Base-by-base conservation (phyloP, 139 green algal species). In the Yamagishiella unicocca region DNA sequence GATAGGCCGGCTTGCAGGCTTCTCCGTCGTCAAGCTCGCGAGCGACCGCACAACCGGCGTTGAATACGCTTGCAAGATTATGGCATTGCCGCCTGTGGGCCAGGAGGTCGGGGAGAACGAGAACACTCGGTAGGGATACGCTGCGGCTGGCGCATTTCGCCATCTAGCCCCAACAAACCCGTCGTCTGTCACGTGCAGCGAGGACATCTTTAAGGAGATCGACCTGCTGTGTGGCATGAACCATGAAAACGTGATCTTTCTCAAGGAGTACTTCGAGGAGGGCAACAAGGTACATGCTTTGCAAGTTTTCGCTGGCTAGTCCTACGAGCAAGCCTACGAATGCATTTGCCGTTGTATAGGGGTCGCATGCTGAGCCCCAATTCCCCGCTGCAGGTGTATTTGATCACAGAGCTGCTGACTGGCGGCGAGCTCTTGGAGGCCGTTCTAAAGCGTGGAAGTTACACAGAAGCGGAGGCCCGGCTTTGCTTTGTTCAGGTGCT, bases 161-260 rank as follows among this genome's bases (percentile, higher is more conserved):
- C 5, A 66, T n/a, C 31, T 73, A 1, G 61, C 61, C 14, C 40
- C 1, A 50, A 31, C 35, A 53, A n/a, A 4, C 17, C 58, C 54
- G 7, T 42, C 8, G 4, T 25, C 17, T 73, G 29, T n/a, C 35
- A 3, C 40, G 19, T 73, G 35, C 91, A 93, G 92, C 1, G 94
- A 95, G 70, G 96, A 98, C 92, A 97, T 98, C 31, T 97, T 97
- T 90, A 98, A 98, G 89, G 96, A 98, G 82, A 98, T 98, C 76
- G 94, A 98, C 83, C 97, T 98, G 35, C 87, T 98, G 42, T 95
- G 96, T 38, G 90, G 90, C 17, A 89, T 98, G 72, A 90, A 96
- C 83, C 95, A 98, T 77, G 79, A 92, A 25, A 98, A 98, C 85
- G 94, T 98, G 21, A 94, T 98, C 40, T 95, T 88, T 83, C 83